Evolutionary conservation across 2,329 filamentous ascomycete genomes (phyloP).

Genomic region (Pyrenophora tritici-repentis): DNA sequence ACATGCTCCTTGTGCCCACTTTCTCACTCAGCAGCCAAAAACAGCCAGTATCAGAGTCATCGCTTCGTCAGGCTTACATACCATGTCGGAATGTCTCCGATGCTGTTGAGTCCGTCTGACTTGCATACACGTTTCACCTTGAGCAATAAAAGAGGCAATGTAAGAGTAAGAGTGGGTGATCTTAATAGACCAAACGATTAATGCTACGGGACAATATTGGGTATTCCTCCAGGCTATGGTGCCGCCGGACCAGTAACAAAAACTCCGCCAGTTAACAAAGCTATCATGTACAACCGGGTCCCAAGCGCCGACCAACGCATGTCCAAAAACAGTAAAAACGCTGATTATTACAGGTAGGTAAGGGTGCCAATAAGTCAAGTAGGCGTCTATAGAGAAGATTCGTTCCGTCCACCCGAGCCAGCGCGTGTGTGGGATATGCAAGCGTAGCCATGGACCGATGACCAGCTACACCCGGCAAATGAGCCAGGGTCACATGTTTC

Average conservation of each 20-base stretch:
- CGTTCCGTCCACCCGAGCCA: constrained; percentile 45
- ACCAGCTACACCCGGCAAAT: constrained; percentile 20
- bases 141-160: neutral
- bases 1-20: neutral
- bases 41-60: neutral
- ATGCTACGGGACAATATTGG: constrained; percentile 26
- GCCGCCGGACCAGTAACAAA: constrained; percentile 20
- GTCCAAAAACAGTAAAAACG: constrained; percentile 27
- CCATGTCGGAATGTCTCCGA: no score
- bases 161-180: constrained; percentile 11
- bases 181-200: constrained; percentile 24
- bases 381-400: constrained; percentile 35
- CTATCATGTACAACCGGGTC: constrained; percentile 21
- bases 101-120: neutral
- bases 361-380: constrained; percentile 27
- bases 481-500: constrained; percentile 26
- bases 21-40: no score
- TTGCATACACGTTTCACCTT: constrained; percentile 13
- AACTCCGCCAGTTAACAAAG: constrained; percentile 28
- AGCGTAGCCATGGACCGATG: constrained; percentile 29
- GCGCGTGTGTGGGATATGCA: constrained; percentile 42
- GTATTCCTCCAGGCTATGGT: constrained; percentile 29
- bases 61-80: neutral
- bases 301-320: constrained; percentile 44
- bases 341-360: constrained; percentile 45